Percentiles rank a stretch among this genome's conserved stretches.
phyloP scores from a whole-genome alignment of 2,329 filamentous ascomycete species.

The Clarireedia sp. region DNA sequence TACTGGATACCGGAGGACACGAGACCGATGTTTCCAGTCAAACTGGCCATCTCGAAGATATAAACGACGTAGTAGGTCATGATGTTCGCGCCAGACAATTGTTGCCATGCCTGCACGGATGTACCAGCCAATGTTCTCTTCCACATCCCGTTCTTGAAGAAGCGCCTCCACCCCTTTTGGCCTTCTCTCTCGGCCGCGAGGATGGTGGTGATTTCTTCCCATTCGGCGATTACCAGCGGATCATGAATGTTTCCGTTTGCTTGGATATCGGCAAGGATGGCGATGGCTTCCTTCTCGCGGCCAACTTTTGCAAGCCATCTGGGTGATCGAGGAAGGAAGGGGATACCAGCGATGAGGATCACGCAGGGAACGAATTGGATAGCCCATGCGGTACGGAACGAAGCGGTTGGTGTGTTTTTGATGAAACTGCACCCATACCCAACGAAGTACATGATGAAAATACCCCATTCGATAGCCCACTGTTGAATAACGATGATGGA shows the following conservation, averaged over 20 bases:
- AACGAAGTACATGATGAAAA: conserved; percentile 56
- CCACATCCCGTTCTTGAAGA: conserved; percentile 48
- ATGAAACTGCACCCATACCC: conserved; percentile 36
- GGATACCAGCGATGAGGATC: conserved; percentile 35
- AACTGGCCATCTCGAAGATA: conserved; percentile 33
- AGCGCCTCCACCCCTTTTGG: conserved; percentile 31
- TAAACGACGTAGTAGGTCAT: conserved; percentile 34
- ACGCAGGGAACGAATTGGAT: conserved; percentile 39
- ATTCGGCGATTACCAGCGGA: conserved; percentile 49
- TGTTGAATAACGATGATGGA: conserved; percentile 65
- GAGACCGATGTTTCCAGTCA: conserved; percentile 31
- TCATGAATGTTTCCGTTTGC: conserved; percentile 46
- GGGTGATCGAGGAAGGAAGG: conserved; percentile 41
- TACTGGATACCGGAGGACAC: conserved; percentile 23
- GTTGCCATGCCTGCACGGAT: conserved; percentile 19
- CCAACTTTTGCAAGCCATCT: conserved; percentile 44
- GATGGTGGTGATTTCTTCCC: conserved; percentile 42
- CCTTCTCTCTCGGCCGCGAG: conserved; percentile 26
- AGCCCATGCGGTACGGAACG: conserved; percentile 45
- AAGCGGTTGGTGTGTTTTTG: conserved; percentile 30
- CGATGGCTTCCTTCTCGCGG: conserved; percentile 35
- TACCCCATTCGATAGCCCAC: conserved; percentile 64
- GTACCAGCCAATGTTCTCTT: conserved; percentile 32
- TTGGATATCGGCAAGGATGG: conserved; percentile 49
- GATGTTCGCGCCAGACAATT: conserved; percentile 21